Percentiles rank a stretch among this genome's conserved stretches.
Evolutionary conservation across 148 eudicot species (phyloP).

Genomic region (Persicaria tinctoria): DNA sequence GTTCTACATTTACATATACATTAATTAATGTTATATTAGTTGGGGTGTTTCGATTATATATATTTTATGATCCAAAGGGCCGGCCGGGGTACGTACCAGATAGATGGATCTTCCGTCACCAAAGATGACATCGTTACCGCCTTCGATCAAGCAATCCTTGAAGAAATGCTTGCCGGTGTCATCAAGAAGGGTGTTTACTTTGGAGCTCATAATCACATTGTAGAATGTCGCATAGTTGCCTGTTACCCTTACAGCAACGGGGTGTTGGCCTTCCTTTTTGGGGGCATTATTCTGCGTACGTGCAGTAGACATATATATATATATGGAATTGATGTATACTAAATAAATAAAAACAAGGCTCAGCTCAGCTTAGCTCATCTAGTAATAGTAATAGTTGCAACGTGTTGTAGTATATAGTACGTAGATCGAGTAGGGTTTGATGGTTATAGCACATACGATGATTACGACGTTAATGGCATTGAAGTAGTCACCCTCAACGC

Average conservation of each 20-base stretch:
- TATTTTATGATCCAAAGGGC: neutral
- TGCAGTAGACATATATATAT: too few relatives aligned
- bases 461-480: conserved; percentile 39
- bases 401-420: conserved; percentile 12
- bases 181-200: neutral
- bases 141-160: neutral
- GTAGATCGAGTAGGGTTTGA: neutral
- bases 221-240: conserved; percentile 5
- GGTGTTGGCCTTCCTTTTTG: neutral
- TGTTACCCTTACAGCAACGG: neutral
- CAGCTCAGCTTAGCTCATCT: too few relatives aligned
- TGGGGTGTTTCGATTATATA: too few relatives aligned
- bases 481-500: conserved; percentile 51
- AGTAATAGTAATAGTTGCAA: too few relatives aligned
- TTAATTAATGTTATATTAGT: too few relatives aligned
- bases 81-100: neutral
- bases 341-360: too few relatives aligned
- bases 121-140: neutral
- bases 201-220: neutral
- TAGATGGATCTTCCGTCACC: conserved; percentile 10
- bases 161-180: conserved; percentile 7
- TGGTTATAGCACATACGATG: conserved; percentile 14
- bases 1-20: neutral
- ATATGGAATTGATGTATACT: too few relatives aligned
- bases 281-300: neutral